Evolutionary conservation across 2,329 filamentous ascomycete genomes (phyloP).

Genomic region (Fusarium dimerum): DNA sequence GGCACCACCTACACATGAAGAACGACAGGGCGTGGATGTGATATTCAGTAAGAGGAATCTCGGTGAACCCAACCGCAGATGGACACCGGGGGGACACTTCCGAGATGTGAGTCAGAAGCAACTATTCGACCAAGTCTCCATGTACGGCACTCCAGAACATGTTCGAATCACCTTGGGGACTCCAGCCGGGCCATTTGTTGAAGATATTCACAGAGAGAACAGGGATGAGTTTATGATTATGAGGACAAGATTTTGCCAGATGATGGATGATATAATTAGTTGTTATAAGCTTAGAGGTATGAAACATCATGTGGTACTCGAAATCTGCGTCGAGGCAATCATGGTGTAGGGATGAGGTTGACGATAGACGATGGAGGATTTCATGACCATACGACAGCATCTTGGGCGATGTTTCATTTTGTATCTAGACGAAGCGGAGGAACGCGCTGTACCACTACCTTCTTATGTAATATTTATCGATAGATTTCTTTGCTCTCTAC

Average conservation of each 20-base stretch:
- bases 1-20: not conserved
- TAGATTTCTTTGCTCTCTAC: too few species aligned
- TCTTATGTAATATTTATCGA: too few species aligned
- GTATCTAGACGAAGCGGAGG: too few species aligned
- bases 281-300: not conserved
- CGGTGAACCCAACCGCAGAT: not conserved
- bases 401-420: too few species aligned
- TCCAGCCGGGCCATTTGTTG: not conserved
- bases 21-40: not conserved
- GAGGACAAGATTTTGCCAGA: not conserved
- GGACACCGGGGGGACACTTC: not conserved
- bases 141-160: not conserved
- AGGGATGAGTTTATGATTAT: not conserved
- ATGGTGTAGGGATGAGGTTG: too few species aligned
- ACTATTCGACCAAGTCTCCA: not conserved
- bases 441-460: too few species aligned
- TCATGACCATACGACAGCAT: too few species aligned
- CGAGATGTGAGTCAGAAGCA: not conserved
- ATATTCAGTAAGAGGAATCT: not conserved
- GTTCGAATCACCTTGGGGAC: not conserved
- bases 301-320: not conserved
- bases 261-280: not conserved
- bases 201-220: not conserved
- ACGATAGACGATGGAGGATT: too few species aligned
- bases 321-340: not conserved